phyloP scores from a whole-genome alignment of 805 yeast species.

The Millerozyma miso region DNA sequence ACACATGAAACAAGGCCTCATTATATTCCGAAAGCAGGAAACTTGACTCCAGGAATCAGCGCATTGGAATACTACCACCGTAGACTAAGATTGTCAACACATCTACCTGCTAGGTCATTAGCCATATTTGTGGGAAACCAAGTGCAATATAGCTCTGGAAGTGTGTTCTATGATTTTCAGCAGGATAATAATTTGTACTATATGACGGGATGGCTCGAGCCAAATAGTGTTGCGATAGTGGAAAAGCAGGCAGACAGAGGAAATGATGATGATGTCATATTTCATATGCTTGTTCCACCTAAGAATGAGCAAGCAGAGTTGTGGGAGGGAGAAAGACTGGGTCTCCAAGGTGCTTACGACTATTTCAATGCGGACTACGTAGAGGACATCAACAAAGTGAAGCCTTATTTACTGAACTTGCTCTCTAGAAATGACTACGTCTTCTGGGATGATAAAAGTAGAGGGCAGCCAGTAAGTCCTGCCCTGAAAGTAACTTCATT shows the following conservation, averaged over 20 bases:
- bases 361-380: conserved; percentile 85
- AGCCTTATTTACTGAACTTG: conserved; percentile 42
- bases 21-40: conserved; percentile 66
- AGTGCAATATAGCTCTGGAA: conserved; percentile 78
- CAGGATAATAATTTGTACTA: conserved; percentile 88
- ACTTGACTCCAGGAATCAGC: conserved; percentile 82
- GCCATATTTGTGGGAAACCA: conserved; percentile 73
- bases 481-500: conserved; percentile 14
- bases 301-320: conserved; percentile 72
- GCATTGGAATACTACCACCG: conserved; percentile 79
- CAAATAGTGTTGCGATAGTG: conserved; percentile 65
- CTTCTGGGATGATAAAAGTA: conserved; percentile 47
- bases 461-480: conserved; percentile 4
- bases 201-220: conserved; percentile 90
- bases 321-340: conserved; percentile 96
- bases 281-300: conserved; percentile 84
- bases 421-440: conserved; percentile 47
- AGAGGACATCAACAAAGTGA: conserved; percentile 44
- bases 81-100: conserved; percentile 52
- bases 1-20: conserved; percentile 78
- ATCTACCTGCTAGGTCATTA: conserved; percentile 58
- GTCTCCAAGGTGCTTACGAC: conserved; percentile 74
- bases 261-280: conserved; percentile 44
- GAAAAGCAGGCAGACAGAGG: conserved; percentile 55
- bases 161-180: conserved; percentile 88